These are phyloP conservation scores for Aspergillus ibericus DNA, from an alignment of 2,329 filamentous ascomycete species.

Conservation along the genomic window DNA sequence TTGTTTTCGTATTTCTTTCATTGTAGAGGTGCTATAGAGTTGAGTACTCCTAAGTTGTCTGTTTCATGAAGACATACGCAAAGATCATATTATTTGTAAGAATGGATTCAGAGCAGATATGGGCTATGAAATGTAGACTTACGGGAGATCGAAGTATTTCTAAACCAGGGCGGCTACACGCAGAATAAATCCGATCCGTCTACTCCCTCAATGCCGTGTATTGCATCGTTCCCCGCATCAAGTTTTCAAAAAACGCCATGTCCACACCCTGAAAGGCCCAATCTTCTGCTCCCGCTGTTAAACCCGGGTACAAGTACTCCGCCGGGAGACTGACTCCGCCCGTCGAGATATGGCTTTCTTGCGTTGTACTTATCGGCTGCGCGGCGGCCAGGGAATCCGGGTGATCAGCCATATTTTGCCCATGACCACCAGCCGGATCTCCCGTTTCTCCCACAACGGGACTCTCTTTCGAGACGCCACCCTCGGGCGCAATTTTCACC, in stretches of 20 bases:
- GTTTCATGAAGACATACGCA: too few relatives aligned
- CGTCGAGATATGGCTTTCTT: not conserved
- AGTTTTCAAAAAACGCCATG: conserved; percentile 7
- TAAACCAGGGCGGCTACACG: too few relatives aligned
- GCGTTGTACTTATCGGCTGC: too few relatives aligned
- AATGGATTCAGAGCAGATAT: too few relatives aligned
- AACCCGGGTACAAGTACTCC: not conserved
- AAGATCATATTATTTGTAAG: too few relatives aligned
- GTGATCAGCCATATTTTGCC: not conserved
- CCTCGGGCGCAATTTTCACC: conserved; percentile 35
- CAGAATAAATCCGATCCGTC: too few relatives aligned
- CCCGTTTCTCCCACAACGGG: not conserved
- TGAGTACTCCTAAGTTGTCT: too few relatives aligned
- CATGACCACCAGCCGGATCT: not conserved
- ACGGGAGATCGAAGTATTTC: too few relatives aligned
- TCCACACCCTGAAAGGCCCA: conserved; percentile 11
- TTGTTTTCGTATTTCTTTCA: too few relatives aligned
- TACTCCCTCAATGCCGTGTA: too few relatives aligned
- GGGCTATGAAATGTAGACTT: too few relatives aligned
- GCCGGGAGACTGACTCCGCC: not conserved
- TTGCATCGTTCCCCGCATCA: not conserved
- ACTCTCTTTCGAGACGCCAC: not conserved
- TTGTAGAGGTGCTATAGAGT: too few relatives aligned
- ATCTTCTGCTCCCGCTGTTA: not conserved
- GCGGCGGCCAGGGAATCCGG: not conserved